Conservation (phyloP, 768 basidiomycete genomes). For the Panaeolus cyanescens region DNA sequence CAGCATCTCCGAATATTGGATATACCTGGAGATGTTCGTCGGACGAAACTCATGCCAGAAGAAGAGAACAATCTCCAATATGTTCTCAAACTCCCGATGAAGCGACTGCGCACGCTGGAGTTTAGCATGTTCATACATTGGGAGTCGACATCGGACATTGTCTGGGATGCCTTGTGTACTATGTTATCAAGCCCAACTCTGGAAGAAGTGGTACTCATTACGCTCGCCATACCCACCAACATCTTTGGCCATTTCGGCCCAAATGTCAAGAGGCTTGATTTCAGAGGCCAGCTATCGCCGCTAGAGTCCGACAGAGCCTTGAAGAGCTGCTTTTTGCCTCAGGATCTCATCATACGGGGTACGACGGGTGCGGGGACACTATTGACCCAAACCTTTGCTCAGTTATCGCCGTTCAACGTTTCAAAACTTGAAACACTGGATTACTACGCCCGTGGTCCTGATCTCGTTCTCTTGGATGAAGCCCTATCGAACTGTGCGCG, state of each 20-base stretch:
- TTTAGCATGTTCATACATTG: neutral
- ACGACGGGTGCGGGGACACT: neutral
- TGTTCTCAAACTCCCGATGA: neutral
- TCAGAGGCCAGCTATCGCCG: neutral
- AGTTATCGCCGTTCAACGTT: neutral
- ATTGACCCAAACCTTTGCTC: neutral
- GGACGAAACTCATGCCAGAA: neutral
- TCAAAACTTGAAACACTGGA: neutral
- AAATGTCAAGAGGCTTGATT: neutral
- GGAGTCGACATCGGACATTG: neutral
- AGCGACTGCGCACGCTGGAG: neutral
- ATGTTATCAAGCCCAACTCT: neutral
- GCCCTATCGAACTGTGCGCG: neutral
- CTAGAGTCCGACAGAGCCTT: neutral
- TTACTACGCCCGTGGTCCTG: neutral
- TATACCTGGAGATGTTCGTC: neutral
- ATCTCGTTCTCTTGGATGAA: neutral
- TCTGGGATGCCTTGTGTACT: neutral
- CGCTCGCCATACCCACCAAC: neutral
- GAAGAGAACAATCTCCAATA: neutral
- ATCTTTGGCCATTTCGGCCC: neutral
- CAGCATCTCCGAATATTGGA: neutral
- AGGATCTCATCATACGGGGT: neutral
- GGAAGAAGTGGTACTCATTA: neutral
- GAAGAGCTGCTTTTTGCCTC: conserved; percentile 1